phyloP scores from a whole-genome alignment of 208 protist species.

The Acanthamoeba royreba region DNA sequence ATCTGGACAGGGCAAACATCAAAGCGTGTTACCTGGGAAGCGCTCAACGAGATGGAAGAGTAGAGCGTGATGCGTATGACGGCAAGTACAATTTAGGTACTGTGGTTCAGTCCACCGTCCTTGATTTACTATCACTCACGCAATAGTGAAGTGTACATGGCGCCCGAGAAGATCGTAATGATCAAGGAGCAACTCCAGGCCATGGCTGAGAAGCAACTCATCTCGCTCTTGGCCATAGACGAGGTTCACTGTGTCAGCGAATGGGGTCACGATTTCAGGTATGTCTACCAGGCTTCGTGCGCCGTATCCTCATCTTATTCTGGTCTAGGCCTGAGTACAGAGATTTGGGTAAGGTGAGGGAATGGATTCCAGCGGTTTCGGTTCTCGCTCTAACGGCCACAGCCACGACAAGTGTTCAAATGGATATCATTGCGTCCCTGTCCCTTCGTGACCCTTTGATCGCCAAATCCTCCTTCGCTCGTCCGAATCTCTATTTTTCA shows the following conservation, averaged over 20 bases:
- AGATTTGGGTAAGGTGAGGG: conserved; percentile 31
- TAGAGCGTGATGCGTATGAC: background rate
- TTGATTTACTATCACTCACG: background rate
- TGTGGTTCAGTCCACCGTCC: background rate
- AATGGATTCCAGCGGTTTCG: conserved; percentile 58
- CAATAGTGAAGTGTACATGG: conserved; percentile 47
- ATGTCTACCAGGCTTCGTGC: background rate
- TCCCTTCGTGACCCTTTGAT: conserved; percentile 32
- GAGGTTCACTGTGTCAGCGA: conserved; percentile 72
- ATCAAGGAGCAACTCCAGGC: background rate
- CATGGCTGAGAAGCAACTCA: background rate
- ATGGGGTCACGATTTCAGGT: conserved; percentile 76
- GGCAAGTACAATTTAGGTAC: background rate
- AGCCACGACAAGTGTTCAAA: conserved; percentile 58
- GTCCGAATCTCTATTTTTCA: conserved; percentile 62
- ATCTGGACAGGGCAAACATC: background rate
- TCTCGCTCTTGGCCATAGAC: conserved; percentile 70
- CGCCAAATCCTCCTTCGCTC: conserved; percentile 66
- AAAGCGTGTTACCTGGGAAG: background rate
- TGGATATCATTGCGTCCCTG: conserved; percentile 61
- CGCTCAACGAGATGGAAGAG: background rate
- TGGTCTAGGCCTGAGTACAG: conserved; percentile 51
- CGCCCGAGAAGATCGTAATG: conserved; percentile 57
- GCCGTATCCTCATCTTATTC: background rate
- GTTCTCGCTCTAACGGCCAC: conserved; percentile 76